phyloP scores from a whole-genome alignment of 1,284 basidiomycete genomes.

The Pholiota adiposa region DNA sequence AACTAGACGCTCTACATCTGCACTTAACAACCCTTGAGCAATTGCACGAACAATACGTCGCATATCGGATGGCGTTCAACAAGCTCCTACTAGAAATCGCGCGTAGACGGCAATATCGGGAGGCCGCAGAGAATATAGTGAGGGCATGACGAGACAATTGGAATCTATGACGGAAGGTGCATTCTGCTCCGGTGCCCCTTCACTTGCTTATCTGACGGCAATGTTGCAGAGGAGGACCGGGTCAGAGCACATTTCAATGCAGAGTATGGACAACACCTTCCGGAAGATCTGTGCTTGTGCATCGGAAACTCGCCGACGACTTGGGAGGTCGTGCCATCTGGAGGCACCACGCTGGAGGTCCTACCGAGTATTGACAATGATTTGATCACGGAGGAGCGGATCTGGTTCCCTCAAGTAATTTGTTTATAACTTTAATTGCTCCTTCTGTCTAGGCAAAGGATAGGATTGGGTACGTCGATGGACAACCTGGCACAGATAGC shows the following conservation, averaged over 20 bases:
- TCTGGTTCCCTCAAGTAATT: neutral
- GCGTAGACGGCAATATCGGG: conserved; percentile 66
- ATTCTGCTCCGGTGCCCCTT: neutral
- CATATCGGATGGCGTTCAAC: conserved; percentile 72
- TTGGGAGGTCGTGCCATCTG: conserved; percentile 64
- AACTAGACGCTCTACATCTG: conserved; percentile 57
- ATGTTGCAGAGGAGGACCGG: conserved; percentile 62
- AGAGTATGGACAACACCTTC: conserved; percentile 71
- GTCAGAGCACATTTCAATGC: conserved; percentile 69
- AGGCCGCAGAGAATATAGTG: conserved; percentile 65
- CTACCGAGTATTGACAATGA: conserved; percentile 64
- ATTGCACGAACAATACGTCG: conserved; percentile 64
- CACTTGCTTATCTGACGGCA: neutral
- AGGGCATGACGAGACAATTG: conserved; percentile 66
- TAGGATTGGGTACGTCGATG: conserved; percentile 23
- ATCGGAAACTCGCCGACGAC: conserved; percentile 72
- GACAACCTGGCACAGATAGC: conserved; percentile 23
- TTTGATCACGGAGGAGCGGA: conserved; percentile 54
- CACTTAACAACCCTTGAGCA: conserved; percentile 64
- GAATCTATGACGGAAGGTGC: conserved; percentile 68
- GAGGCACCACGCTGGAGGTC: conserved; percentile 55
- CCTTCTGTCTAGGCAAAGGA: conserved; percentile 26
- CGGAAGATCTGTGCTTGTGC: conserved; percentile 75
- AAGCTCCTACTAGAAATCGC: conserved; percentile 74
- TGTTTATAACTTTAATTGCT: too few relatives aligned